Evolutionary conservation across 495 filamentous ascomycete species (phyloP).

Genomic region (Darksidea phi): DNA sequence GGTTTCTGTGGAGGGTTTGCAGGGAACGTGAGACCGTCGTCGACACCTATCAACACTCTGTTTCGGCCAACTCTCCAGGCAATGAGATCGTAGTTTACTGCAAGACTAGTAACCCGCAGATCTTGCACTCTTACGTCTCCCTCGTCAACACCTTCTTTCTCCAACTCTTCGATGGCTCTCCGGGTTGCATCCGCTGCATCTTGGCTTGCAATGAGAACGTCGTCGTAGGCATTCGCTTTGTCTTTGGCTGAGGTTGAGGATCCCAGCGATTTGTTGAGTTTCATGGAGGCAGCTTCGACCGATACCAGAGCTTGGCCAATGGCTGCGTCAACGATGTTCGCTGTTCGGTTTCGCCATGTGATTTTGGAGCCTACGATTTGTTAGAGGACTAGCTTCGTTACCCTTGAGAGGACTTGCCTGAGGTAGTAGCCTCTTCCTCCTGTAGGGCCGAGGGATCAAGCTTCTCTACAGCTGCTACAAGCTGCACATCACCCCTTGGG

Average conservation of each 20-base stretch:
- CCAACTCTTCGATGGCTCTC: constrained; percentile 85
- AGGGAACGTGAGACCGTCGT: constrained; percentile 68
- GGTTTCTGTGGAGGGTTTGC: constrained; percentile 41
- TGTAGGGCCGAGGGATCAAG: constrained; percentile 69
- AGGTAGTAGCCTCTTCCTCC: constrained; percentile 57
- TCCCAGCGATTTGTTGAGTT: constrained; percentile 60
- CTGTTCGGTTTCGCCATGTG: constrained; percentile 84
- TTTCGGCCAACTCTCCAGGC: constrained; percentile 95
- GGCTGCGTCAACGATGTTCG: constrained; percentile 87
- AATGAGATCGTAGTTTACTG: constrained; percentile 88
- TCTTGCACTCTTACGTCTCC: constrained; percentile 88
- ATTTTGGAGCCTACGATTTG: constrained; percentile 56
- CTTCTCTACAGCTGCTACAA: constrained; percentile 66
- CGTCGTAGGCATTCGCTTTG: constrained; percentile 82
- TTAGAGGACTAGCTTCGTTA: neutral
- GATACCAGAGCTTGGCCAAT: constrained; percentile 70
- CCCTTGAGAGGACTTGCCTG: constrained; percentile 48
- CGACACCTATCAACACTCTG: constrained; percentile 74
- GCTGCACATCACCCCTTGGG: constrained; percentile 57
- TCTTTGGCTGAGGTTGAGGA: constrained; percentile 54
- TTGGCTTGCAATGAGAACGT: constrained; percentile 84
- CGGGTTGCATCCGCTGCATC: constrained; percentile 93
- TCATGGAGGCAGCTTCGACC: constrained; percentile 54
- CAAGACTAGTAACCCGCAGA: constrained; percentile 85
- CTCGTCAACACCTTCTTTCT: constrained; percentile 76